Evolutionary conservation across 1,284 basidiomycete species (phyloP).

Genomic region (Trametes sp.): DNA sequence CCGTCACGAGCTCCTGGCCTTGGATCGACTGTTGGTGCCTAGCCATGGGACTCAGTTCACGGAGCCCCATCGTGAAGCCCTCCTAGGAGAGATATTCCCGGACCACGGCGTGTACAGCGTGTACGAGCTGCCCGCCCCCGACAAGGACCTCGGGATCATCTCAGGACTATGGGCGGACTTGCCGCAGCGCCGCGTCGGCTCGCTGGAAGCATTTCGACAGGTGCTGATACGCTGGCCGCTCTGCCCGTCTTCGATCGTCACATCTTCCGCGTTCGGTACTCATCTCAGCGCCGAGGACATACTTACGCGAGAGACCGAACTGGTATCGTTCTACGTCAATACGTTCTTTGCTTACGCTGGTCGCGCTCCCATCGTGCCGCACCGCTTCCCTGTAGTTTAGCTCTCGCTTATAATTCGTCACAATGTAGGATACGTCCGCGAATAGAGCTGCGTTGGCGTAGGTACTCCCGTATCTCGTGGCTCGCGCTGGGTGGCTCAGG

Average conservation of each 20-base stretch:
- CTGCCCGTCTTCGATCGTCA: conserved; percentile 1
- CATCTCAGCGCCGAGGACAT: not conserved
- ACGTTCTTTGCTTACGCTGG: conserved; percentile 7
- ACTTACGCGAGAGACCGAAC: not conserved
- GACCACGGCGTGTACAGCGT: not conserved
- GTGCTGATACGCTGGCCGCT: conserved; percentile 1
- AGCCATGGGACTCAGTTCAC: not conserved
- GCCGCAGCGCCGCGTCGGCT: not conserved
- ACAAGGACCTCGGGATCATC: not conserved
- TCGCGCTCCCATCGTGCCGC: not conserved
- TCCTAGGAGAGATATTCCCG: not conserved
- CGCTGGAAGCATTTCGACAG: not conserved
- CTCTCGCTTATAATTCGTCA: not conserved
- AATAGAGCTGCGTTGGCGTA: no score
- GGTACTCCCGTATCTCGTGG: no score
- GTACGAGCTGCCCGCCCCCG: not conserved
- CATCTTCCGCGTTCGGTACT: not conserved
- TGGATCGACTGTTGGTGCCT: conserved; percentile 15
- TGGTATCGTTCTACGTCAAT: not conserved
- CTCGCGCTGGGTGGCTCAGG: no score
- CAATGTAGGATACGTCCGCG: no score
- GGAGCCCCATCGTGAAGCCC: no score
- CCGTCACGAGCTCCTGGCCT: conserved; percentile 19
- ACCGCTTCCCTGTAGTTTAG: not conserved
- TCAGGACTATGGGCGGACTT: not conserved